Evolutionary conservation across 2,329 filamentous ascomycete genomes (phyloP), one percentile per base, ranked within the genome.

Genomic region (Scytalidium lignicola): DNA sequence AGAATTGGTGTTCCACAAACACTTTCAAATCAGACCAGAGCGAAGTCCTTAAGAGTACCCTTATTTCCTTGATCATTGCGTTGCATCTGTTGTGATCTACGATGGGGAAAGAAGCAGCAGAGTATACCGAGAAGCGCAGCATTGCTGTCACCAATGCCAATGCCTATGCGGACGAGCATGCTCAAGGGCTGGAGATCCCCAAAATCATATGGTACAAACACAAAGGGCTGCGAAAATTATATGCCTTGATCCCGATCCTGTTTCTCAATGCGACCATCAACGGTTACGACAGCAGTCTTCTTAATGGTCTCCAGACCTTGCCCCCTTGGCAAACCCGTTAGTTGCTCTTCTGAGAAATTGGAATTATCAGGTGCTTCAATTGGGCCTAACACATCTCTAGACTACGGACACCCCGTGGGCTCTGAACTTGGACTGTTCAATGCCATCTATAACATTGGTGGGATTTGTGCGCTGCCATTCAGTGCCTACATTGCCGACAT

Each of bases 161-260:
- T 17, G 15, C 28, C 17, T 37, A 45, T 17, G 28, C 43, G 3
- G 26, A 45, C 23, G 43, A 45, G 28, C 43, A 26, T 10, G 26
- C 46, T 13, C 39, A 37, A 15, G 49, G 49, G 20, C 47, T 48
- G 10, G 39, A 47, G 12, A 42, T 52, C 21, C 48, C 51, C n/a
- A 44, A 46, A 18, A 43, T 52, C 23, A 44, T 47, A 13, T 79
- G 76, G 76, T 72, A 56, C 47, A 72, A 67, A 55, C 73, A 79
- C 19, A 71, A 75, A n/a, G 75, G 75, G 39, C 66, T 79, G 55
- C 67, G 75, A 56, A 75, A 74, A 67, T 69, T 79, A 9, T 78
- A 78, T 66, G 65, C 78, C 54, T 74, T 74, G 44, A 46, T 52
- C 17, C 44, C 44, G 3, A 43, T 52, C 22, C 46, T 52, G 7